A percentile compares a stretch with the other conserved stretches of the same genome.
These are phyloP conservation scores for Penicillium cataractarum DNA, from an alignment of 495 filamentous ascomycete species.

Conservation along the genomic window DNA sequence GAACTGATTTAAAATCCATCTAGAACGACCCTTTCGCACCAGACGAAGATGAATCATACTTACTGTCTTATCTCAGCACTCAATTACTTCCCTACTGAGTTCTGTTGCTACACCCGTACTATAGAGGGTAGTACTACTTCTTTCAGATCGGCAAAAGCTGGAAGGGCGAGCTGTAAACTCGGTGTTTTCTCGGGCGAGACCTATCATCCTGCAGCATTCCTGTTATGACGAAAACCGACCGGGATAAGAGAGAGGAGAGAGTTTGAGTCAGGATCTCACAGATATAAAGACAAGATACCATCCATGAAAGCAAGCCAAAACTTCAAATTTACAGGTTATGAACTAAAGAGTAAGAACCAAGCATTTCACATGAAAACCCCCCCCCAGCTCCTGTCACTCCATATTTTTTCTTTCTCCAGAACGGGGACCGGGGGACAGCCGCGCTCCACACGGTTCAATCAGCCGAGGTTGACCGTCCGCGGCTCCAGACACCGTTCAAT, in stretches of 20 bases:
- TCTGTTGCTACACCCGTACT: too few species aligned
- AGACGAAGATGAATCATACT: too few species aligned
- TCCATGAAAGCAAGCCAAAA: not conserved
- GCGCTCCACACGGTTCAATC: constrained; percentile 27
- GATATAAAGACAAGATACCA: not conserved
- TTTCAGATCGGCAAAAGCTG: too few species aligned
- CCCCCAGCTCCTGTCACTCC: not conserved
- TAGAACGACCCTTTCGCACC: too few species aligned
- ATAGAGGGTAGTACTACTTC: too few species aligned
- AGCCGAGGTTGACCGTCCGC: constrained; percentile 35
- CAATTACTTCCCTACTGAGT: too few species aligned
- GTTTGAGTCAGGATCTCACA: not conserved
- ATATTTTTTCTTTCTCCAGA: not conserved
- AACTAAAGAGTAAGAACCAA: constrained; percentile 4
- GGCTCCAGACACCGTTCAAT: constrained; percentile 32
- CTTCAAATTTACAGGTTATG: not conserved
- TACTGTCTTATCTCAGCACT: too few species aligned
- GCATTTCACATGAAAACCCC: constrained; percentile 22
- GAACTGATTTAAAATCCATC: too few species aligned
- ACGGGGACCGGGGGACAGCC: constrained; percentile 2
- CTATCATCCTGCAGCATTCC: not conserved
- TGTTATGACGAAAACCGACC: constrained; percentile 2
- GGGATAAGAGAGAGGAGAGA: not conserved
- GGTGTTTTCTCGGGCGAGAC: not conserved
- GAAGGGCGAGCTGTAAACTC: not conserved